These are phyloP conservation scores for Lactarius pseudohatsudake DNA, from an alignment of 768 basidiomycete genomes.

Conservation along the genomic window DNA sequence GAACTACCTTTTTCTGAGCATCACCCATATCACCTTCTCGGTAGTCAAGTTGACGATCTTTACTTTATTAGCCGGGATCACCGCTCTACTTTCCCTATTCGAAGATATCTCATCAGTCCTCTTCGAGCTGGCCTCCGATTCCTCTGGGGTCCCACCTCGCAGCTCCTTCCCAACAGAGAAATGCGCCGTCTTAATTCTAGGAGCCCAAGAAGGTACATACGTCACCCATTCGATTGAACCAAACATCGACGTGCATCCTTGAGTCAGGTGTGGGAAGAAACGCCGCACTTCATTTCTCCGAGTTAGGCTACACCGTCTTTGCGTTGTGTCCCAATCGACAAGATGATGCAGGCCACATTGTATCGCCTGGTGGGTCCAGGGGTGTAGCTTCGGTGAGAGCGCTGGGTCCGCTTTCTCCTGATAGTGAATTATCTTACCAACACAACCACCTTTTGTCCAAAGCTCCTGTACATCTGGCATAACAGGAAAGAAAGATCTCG, in stretches of 20 bases:
- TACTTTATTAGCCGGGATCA: constrained; percentile 21
- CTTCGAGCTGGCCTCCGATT: constrained; percentile 26
- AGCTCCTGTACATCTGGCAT: constrained; percentile 40
- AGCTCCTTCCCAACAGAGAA: constrained; percentile 32
- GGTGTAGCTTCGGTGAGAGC: constrained; percentile 34
- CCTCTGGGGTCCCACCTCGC: constrained; percentile 30
- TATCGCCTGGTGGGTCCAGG: constrained; percentile 6
- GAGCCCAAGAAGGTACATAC: constrained; percentile 35
- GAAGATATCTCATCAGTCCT: constrained; percentile 20
- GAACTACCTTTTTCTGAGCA: constrained; percentile 3
- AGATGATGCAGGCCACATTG: constrained; percentile 5
- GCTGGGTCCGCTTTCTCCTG: neutral
- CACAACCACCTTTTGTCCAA: neutral
- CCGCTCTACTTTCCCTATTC: constrained; percentile 23
- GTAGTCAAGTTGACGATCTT: constrained; percentile 21
- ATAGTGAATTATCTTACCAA: constrained; percentile 13
- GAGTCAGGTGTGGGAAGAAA: constrained; percentile 36
- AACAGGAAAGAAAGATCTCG: constrained; percentile 35
- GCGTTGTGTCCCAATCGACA: constrained; percentile 33
- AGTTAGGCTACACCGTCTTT: constrained; percentile 39
- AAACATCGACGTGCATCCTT: constrained; percentile 5
- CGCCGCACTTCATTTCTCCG: constrained; percentile 36
- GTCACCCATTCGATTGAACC: neutral
- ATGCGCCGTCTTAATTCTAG: constrained; percentile 36
- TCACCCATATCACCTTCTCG: constrained; percentile 12